Evolutionary conservation across 331 rosid genomes (phyloP).

Genomic region (Acacia pycnantha): DNA sequence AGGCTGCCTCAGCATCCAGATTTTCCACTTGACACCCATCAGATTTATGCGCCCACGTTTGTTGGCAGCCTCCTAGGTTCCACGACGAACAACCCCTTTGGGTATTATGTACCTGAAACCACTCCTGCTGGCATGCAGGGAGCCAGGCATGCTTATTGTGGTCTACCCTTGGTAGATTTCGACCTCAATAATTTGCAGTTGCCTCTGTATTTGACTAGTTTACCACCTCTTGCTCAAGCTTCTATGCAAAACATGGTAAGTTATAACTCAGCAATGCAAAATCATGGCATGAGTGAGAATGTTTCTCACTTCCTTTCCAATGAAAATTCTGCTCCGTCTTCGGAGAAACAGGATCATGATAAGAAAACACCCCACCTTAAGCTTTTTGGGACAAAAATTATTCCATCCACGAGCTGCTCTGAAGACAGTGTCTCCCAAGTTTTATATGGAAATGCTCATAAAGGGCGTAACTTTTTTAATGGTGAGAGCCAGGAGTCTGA

Average conservation of each 20-base stretch:
- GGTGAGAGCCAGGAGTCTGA: constrained; percentile 51
- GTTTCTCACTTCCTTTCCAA: constrained; percentile 59
- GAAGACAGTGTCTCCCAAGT: constrained; percentile 67
- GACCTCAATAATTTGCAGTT: constrained; percentile 72
- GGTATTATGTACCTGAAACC: constrained; percentile 71
- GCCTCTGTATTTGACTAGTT: constrained; percentile 58
- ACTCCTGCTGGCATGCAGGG: constrained; percentile 99
- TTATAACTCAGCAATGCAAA: constrained; percentile 39
- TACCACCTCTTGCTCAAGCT: constrained; percentile 44
- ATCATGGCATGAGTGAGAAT: constrained; percentile 59
- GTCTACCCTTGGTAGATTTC: constrained; percentile 66
- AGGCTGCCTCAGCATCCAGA: constrained; percentile 69
- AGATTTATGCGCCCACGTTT: constrained; percentile 54
- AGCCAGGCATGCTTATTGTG: constrained; percentile 98
- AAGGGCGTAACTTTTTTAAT: constrained; percentile 42
- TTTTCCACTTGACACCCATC: constrained; percentile 56
- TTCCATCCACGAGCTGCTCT: constrained; percentile 66
- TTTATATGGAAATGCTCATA: constrained; percentile 61
- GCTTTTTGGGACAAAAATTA: constrained; percentile 80
- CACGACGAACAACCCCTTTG: constrained; percentile 36
- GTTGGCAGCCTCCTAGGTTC: constrained; percentile 41
- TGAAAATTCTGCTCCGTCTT: constrained; percentile 51
- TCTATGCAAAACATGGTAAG: constrained; percentile 46
- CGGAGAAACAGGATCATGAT: constrained; percentile 46
- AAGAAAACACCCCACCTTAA: constrained; percentile 60